Percentiles rank a stretch among this genome's conserved stretches.
phyloP scores from a whole-genome alignment of 805 yeast genomes.

The Metschnikowia lachancei region DNA sequence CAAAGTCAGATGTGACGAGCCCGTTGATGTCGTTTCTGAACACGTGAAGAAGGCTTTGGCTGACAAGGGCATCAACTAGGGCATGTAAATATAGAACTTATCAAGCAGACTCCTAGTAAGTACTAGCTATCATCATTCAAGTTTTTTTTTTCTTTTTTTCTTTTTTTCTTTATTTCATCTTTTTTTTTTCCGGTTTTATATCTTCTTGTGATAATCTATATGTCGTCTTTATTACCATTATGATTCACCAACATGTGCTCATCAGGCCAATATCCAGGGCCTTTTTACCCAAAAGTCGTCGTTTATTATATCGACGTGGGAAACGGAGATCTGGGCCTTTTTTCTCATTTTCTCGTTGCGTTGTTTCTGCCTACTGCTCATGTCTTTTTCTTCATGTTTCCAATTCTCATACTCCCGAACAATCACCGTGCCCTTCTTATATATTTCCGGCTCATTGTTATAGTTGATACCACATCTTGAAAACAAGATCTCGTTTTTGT shows the following conservation, averaged over 20 bases:
- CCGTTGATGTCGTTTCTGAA: conserved; percentile 73
- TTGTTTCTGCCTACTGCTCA: conserved; percentile 47
- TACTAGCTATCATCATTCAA: neutral
- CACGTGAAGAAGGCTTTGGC: conserved; percentile 67
- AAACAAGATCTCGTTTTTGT: conserved; percentile 86
- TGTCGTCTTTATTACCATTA: neutral
- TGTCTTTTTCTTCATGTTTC: conserved; percentile 13
- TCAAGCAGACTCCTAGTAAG: neutral
- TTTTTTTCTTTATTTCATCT: too few species aligned
- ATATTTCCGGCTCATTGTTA: conserved; percentile 86
- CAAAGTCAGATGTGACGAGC: conserved; percentile 71
- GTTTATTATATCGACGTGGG: conserved; percentile 62
- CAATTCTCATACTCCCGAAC: conserved; percentile 46
- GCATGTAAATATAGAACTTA: neutral
- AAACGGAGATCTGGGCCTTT: conserved; percentile 43
- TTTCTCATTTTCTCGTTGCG: conserved; percentile 47
- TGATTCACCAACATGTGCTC: neutral
- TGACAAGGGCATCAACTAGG: conserved; percentile 29
- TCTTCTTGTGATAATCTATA: neutral
- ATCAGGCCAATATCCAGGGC: conserved; percentile 28
- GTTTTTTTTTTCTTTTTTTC: too few species aligned
- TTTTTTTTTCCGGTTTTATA: too few species aligned
- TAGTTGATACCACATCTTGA: conserved; percentile 78
- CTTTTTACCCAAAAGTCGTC: conserved; percentile 60
- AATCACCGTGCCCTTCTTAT: conserved; percentile 73